Conservation (phyloP, 1,284 basidiomycete species). For the Moniliella sp. region DNA sequence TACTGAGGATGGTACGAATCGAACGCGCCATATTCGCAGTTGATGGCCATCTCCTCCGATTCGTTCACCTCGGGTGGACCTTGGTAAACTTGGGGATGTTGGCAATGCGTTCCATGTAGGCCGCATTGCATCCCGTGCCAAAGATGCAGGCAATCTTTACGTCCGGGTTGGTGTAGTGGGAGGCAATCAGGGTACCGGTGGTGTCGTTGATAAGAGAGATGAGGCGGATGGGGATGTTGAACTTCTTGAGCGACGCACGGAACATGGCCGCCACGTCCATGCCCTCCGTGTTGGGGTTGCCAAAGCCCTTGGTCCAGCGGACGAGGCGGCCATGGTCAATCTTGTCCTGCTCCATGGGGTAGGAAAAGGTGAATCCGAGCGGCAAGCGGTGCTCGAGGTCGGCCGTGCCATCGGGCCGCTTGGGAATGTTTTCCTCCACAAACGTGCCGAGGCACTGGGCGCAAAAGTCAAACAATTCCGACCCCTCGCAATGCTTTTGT, state of each 20-base stretch:
- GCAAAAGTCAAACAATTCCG: slow-evolving; percentile 87
- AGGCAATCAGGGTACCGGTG: slow-evolving; percentile 85
- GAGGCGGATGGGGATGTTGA: no score
- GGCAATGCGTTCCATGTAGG: slow-evolving; percentile 56
- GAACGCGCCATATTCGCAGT: slow-evolving; percentile 91
- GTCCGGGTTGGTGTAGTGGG: slow-evolving; percentile 55
- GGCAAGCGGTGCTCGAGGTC: slow-evolving; percentile 53
- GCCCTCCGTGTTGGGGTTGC: slow-evolving; percentile 73
- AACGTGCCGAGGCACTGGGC: slow-evolving; percentile 79
- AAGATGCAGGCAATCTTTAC: slow-evolving; percentile 90
- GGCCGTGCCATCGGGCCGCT: slow-evolving; percentile 39
- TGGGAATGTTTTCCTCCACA: slow-evolving; percentile 51
- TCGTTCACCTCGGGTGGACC: slow-evolving; percentile 44
- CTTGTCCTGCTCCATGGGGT: slow-evolving; percentile 43
- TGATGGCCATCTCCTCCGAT: slow-evolving; percentile 73
- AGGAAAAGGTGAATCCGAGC: slow-evolving; percentile 70
- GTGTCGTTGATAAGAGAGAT: no score
- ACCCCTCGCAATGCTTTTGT: slow-evolving; percentile 90
- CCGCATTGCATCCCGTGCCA: slow-evolving; percentile 93
- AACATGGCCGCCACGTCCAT: slow-evolving; percentile 83
- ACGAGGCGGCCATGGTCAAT: slow-evolving; percentile 89
- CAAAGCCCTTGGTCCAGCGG: slow-evolving; percentile 97
- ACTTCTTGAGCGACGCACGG: slow-evolving; percentile 53
- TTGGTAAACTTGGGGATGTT: slow-evolving; percentile 54
- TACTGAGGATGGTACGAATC: slow-evolving; percentile 88